Evolutionary conservation across 306 rosid species (phyloP), one percentile per base, ranked within the genome.

Genomic region (Prunus mira): DNA sequence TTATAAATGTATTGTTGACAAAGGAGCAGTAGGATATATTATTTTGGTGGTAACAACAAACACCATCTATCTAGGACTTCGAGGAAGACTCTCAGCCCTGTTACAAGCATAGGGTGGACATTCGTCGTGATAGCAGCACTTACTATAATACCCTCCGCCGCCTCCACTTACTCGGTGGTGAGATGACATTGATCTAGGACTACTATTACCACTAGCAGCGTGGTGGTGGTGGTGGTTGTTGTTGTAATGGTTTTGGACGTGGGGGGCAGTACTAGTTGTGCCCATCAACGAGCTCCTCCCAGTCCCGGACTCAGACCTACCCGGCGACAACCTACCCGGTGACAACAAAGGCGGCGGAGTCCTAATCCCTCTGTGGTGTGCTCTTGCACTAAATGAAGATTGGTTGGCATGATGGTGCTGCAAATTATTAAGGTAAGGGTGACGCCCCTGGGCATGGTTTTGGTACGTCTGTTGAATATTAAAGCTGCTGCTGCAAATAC

Each of bases 121-220:
- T 30, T 32, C 50, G 3, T 54, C 75, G n/a, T 4, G 20, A 7
- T n/a, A n/a, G 2, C 51, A 30, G 7, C 67, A 15, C 41, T 30
- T 62, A 20, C 67, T 17, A 32, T 49, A 4, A 18, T 2, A 9
- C 9, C 43, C 60, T 12, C 28, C 65, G 15, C 34, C 19, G 8
- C 20, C 56, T 3, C 55, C 56, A 24, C 47, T 72, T 22, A 18
- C 41, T 57, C 67, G 15, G 9, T 9, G 60, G 3, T 28, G 67
- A 41, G 54, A 63, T 63, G 67, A 63, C 17, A 54, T 24, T 63
- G 67, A 63, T 24, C 43, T 24, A 3, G 76, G 67, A 41, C 67
- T 72, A 18, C n/a, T 65, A 8, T 30, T 63, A 43, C 67, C 41
- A 63, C 67, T 32, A 0, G 43, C 3, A 17, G 69, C 3, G 14